These are phyloP conservation scores for Aspergillus piperis DNA, from an alignment of 2,329 filamentous ascomycete species.

Conservation along the genomic window DNA sequence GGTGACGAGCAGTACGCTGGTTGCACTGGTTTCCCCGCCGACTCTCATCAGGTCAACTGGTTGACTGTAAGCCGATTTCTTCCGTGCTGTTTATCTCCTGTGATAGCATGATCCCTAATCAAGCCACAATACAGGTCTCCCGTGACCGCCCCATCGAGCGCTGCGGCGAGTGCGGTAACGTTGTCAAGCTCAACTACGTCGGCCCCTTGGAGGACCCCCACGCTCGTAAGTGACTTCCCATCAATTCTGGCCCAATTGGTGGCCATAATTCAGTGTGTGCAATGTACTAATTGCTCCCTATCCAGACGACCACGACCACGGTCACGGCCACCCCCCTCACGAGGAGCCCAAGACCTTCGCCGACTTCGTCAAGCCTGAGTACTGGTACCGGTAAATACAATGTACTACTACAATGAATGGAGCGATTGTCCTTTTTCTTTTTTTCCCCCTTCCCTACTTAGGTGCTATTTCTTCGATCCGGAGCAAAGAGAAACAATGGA, in stretches of 20 bases:
- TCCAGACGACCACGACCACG: constrained; percentile 42
- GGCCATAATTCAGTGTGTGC: neutral
- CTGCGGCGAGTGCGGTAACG: constrained; percentile 93
- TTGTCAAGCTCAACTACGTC: constrained; percentile 97
- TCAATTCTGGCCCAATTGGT: neutral
- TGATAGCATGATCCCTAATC: constrained; percentile 22
- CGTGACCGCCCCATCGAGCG: constrained; percentile 89
- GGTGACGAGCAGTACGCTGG: constrained; percentile 96
- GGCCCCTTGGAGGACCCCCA: constrained; percentile 74
- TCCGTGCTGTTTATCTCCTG: neutral
- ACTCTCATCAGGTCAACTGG: constrained; percentile 91
- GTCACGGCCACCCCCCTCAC: constrained; percentile 51
- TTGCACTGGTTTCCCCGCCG: constrained; percentile 90
- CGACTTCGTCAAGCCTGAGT: constrained; percentile 93
- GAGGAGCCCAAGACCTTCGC: constrained; percentile 95
- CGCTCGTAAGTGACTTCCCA: constrained; percentile 49
- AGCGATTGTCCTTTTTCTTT: constrained; percentile 14
- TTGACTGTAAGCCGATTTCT: constrained; percentile 66
- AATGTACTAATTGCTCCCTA: constrained; percentile 17
- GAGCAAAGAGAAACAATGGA: neutral
- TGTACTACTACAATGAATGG: constrained; percentile 20
- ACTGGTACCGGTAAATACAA: constrained; percentile 66
- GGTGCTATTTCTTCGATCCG: neutral
- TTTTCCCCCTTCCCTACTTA: neutral
- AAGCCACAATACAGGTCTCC: constrained; percentile 61